phyloP scores from a whole-genome alignment of 441 rosid genomes.

The Eruca vesicaria region DNA sequence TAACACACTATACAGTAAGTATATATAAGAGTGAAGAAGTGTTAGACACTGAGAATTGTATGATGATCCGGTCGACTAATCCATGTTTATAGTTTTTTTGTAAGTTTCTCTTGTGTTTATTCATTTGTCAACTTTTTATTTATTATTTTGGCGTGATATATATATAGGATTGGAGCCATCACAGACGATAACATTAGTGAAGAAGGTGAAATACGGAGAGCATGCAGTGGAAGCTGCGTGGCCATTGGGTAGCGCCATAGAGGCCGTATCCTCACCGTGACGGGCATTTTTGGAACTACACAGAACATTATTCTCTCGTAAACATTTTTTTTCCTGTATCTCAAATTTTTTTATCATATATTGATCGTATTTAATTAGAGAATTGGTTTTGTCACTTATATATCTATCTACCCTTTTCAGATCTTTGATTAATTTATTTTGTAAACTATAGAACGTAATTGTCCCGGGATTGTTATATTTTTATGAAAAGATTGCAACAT shows the following conservation, averaged over 20 bases:
- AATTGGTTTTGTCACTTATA: neutral
- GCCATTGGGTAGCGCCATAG: constrained; percentile 97
- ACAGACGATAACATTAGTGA: constrained; percentile 79
- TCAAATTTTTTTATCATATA: neutral
- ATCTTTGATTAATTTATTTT: constrained; percentile 5
- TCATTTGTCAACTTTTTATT: neutral
- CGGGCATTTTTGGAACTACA: constrained; percentile 6
- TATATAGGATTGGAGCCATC: constrained; percentile 63
- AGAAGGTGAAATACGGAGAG: constrained; percentile 62
- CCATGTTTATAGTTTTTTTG: neutral
- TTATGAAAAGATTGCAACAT: constrained; percentile 8
- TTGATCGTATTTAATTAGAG: constrained; percentile 6
- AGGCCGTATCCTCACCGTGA: constrained; percentile 58
- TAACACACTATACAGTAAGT: neutral
- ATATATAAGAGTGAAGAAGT: neutral
- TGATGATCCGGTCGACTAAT: neutral
- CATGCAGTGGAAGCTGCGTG: constrained; percentile 83
- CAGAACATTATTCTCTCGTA: constrained; percentile 10
- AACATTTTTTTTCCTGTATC: neutral
- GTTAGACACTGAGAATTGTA: neutral
- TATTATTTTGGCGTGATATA: neutral
- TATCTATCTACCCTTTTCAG: neutral
- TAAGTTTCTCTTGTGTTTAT: neutral
- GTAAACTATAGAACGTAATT: constrained; percentile 14
- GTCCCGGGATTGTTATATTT: neutral